Evolutionary conservation across 805 yeast genomes (phyloP), one percentile per base, ranked within the genome.

Genomic region (Soucietia sequanensis): DNA sequence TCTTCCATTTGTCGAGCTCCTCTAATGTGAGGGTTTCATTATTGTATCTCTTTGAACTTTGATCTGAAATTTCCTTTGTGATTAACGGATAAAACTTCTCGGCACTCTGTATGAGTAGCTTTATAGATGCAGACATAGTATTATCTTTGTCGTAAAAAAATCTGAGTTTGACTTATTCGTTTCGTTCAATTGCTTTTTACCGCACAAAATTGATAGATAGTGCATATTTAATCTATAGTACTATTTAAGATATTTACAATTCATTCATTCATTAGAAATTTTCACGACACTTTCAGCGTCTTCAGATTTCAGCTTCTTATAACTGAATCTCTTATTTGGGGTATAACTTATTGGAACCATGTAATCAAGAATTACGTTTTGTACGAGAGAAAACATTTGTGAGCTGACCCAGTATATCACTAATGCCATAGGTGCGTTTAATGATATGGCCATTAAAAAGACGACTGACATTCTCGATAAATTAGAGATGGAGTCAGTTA

Each of bases 341-440:
- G 75, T 61, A 46, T 62, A 70, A 31, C 66, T 58, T 15, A 81
- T 62, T 1, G 95, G 95, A 52, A 83, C 61, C 23, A 69, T 58
- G 47, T 67, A 62, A 51, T 90, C 93, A 50, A 91, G 61, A 12
- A 84, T 40, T 10, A 83, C 56, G 54, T 90, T 91, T 49, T 91
- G 97, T 0, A 76, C 41, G 39, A 86, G 61, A 2, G 97, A 89
- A 53, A 71, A 90, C 4, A 72, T 47, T 53, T 88, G 90, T 0
- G 96, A 88, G 30, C 91, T 79, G 20, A 87, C 72, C 99, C 98
- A 91, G 60, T 90, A 91, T n/a, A 88, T 54, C 0, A 83, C 77
- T 23, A 90, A 62, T 0, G 95, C 87, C 19, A 81, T 67, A 0
- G 98, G 95, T 0, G 95, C 95, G 49, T 89, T 93, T 26, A 89